A percentile compares a stretch with the other conserved stretches of the same genome.
These are phyloP conservation scores for Oemleria cerasiformis DNA, from an alignment of 306 rosid species.

Conservation along the genomic window DNA sequence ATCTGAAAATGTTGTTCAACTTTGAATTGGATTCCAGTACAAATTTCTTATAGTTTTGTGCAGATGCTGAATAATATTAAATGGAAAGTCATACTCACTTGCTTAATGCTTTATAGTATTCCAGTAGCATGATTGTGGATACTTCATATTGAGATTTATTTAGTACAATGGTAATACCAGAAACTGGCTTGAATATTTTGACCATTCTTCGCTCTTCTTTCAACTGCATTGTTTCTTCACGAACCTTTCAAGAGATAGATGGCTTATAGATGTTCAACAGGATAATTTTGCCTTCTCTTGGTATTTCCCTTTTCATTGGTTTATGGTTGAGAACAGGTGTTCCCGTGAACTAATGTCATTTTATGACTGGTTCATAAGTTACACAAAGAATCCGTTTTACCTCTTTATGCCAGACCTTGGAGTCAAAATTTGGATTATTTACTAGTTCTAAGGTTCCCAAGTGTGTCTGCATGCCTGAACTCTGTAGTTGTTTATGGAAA, in stretches of 20 bases:
- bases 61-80: background rate
- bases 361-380: background rate
- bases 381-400: background rate
- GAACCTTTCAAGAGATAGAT: background rate
- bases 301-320: background rate
- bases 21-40: background rate
- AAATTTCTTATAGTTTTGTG: background rate
- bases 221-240: background rate
- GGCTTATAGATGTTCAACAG: background rate
- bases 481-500: conserved; percentile 5
- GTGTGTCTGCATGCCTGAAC: background rate
- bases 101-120: background rate
- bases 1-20: background rate
- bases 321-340: too few species aligned
- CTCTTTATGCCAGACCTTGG: background rate
- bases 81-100: background rate
- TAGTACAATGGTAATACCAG: background rate
- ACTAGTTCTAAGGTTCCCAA: background rate
- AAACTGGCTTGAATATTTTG: background rate
- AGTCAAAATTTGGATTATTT: background rate
- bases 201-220: background rate
- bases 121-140: conserved; percentile 2
- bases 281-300: background rate
- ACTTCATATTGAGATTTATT: conserved; percentile 3
- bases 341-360: background rate